phyloP scores from a whole-genome alignment of 1,284 basidiomycete species.

The Ganoderma meredithae region DNA sequence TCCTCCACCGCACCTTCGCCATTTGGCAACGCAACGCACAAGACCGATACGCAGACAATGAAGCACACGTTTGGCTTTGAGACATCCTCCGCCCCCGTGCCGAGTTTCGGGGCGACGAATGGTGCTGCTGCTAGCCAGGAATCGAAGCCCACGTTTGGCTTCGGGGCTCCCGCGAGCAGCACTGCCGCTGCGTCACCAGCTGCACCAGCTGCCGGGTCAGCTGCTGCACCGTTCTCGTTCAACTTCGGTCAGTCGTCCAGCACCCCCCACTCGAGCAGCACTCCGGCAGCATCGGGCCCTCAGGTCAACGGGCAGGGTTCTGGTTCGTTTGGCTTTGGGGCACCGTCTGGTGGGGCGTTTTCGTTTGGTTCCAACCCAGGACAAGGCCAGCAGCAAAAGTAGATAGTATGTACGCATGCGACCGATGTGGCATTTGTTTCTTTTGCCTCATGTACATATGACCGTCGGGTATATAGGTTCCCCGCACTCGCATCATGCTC shows the following conservation, averaged over 20 bases:
- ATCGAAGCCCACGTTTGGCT: slow-evolving; percentile 12
- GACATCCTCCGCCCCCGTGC: slow-evolving; percentile 9
- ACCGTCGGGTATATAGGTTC: background rate
- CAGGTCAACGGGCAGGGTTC: slow-evolving; percentile 23
- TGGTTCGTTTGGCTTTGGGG: slow-evolving; percentile 31
- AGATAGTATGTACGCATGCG: slow-evolving; percentile 20
- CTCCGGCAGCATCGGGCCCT: background rate
- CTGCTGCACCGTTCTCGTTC: slow-evolving; percentile 33
- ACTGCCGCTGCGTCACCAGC: background rate
- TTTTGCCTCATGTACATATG: slow-evolving; percentile 19
- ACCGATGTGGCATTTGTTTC: slow-evolving; percentile 10
- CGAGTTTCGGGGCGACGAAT: slow-evolving; percentile 14
- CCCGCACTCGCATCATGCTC: slow-evolving; percentile 8
- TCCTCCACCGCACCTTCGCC: background rate
- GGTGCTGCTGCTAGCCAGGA: slow-evolving; percentile 4
- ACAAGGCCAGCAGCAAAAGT: slow-evolving; percentile 34
- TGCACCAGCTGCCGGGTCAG: slow-evolving; percentile 18
- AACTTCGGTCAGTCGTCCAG: slow-evolving; percentile 29
- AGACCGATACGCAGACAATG: slow-evolving; percentile 7
- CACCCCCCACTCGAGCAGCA: slow-evolving; percentile 23
- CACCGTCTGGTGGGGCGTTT: slow-evolving; percentile 38
- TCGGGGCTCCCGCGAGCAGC: slow-evolving; percentile 6
- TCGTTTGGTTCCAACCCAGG: slow-evolving; percentile 39
- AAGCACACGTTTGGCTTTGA: slow-evolving; percentile 17
- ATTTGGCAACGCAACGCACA: slow-evolving; percentile 6